Conservation (phyloP, 208 protist species). For the Leptomonas seymouri region DNA sequence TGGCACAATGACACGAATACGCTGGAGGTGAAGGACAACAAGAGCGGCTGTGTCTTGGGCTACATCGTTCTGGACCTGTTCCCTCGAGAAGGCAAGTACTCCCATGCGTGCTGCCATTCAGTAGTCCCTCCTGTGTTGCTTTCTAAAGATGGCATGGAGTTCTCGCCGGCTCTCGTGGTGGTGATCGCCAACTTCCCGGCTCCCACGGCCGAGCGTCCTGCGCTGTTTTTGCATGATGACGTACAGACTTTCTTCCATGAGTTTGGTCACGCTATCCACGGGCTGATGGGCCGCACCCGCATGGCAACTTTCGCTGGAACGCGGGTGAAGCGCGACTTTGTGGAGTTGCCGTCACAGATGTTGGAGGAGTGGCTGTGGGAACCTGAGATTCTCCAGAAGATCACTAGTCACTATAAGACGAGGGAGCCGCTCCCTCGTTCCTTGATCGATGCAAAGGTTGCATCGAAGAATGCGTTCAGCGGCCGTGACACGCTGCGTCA, state of each 20-base stretch:
- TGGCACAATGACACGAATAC: conserved; percentile 75
- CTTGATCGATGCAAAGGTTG: conserved; percentile 80
- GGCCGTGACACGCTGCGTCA: conserved; percentile 73
- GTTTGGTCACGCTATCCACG: conserved; percentile 90
- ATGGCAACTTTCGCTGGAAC: conserved; percentile 84
- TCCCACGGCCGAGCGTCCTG: conserved; percentile 64
- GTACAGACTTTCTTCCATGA: conserved; percentile 92
- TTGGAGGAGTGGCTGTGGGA: conserved; percentile 93
- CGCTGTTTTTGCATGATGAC: conserved; percentile 82
- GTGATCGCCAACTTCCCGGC: conserved; percentile 85
- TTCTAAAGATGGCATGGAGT: conserved; percentile 48
- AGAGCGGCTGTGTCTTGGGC: conserved; percentile 57
- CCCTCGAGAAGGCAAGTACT: conserved; percentile 86
- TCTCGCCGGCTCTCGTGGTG: conserved; percentile 74
- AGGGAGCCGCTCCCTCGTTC: conserved; percentile 58
- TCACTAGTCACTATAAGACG: conserved; percentile 87
- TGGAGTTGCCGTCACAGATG: conserved; percentile 91
- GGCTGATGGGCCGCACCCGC: conserved; percentile 69
- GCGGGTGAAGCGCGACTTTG: conserved; percentile 86
- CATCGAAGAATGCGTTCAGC: conserved; percentile 79
- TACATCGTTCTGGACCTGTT: conserved; percentile 88
- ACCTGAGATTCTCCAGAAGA: conserved; percentile 69
- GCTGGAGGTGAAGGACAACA: conserved; percentile 72
- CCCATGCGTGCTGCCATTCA: conserved; percentile 83
- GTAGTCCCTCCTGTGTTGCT: conserved; percentile 71